Base-by-base conservation (phyloP, 306 rosid species). In the Benincasa hispida region DNA sequence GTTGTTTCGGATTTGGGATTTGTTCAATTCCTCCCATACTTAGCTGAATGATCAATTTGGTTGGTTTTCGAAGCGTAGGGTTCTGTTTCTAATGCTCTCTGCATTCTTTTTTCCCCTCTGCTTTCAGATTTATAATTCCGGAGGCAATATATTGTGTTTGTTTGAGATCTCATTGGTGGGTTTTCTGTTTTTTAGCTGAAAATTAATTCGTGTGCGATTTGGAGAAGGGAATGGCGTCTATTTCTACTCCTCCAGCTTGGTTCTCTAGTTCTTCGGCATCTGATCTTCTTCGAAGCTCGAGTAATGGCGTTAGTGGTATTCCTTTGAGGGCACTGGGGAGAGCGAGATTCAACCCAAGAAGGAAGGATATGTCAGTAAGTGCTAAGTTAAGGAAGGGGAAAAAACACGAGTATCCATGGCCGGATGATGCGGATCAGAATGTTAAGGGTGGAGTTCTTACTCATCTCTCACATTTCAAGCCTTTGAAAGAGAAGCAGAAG, bases 391-490 rank as follows among this genome's bases (percentile, higher is more conserved):
- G 83, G 83, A 94, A 94, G 86, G 82, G n/a, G 80, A 90, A 89
- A 90, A 91, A 85, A 85, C 86, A 83, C 24, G 96, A 92, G n/a
- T 82, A 89, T 78, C 97, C 99, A 11, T 94, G 99, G 99, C 87
- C 97, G 0, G 83, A 78, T 72, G 80, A 90, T 82, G 93, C 93
- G 77, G 96, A 94, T 85, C 93, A 86, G 45, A 90, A 89, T 92
- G 95, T 94, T 28, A 85, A 88, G 77, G 97, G 96, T 32, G 96
- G 97, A 68, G 75, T 87, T 68, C 85, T 92, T 15, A 75, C 79
- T 65, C 92, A 89, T 76, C 93, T 94, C 37, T 90, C 97, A 7
- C 74, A 25, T 76, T 94, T 94, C 89, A 90, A 92, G 90, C 97
- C 96, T 39, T 83, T 90, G 67, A 88, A 87, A 15, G 92, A 87